These are phyloP conservation scores for Hysterangium stoloniferum DNA, from an alignment of 768 basidiomycete genomes.

Conservation along the genomic window DNA sequence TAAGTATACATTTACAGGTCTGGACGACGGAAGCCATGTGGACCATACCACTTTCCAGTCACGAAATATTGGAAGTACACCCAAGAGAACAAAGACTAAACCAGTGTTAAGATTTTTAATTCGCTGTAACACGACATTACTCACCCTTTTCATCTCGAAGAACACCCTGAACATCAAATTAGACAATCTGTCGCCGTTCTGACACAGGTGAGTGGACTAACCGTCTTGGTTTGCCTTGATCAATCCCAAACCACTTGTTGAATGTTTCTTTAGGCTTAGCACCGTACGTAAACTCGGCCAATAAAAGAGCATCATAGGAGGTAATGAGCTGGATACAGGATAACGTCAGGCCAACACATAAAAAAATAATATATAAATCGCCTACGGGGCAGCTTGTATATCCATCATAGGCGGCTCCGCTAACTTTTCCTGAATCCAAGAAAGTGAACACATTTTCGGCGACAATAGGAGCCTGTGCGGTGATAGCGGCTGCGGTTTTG, in stretches of 20 bases:
- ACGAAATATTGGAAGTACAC: conserved; percentile 65
- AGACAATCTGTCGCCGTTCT: not conserved
- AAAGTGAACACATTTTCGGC: conserved; percentile 80
- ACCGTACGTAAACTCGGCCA: conserved; percentile 94
- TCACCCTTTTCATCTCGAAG: conserved; percentile 83
- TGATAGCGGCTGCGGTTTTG: conserved; percentile 94
- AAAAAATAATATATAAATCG: conserved; percentile 12
- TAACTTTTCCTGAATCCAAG: conserved; percentile 63
- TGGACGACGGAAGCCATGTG: conserved; percentile 33
- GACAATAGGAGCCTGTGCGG: conserved; percentile 83
- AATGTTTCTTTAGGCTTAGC: conserved; percentile 85
- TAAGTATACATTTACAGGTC: conserved; percentile 23
- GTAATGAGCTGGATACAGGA: conserved; percentile 21
- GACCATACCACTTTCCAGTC: conserved; percentile 43
- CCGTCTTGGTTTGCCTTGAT: conserved; percentile 75
- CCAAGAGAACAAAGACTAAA: conserved; percentile 58
- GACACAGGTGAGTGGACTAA: conserved; percentile 24
- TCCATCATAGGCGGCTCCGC: conserved; percentile 72
- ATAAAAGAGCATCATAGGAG: conserved; percentile 39
- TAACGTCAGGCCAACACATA: too few species aligned
- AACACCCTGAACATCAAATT: conserved; percentile 41
- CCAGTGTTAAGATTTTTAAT: conserved; percentile 17
- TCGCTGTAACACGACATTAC: conserved; percentile 9
- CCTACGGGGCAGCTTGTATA: conserved; percentile 83
- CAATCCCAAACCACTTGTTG: conserved; percentile 43